Conservation (phyloP, 345 rosid genomes). For the Eucalyptus rudis region DNA sequence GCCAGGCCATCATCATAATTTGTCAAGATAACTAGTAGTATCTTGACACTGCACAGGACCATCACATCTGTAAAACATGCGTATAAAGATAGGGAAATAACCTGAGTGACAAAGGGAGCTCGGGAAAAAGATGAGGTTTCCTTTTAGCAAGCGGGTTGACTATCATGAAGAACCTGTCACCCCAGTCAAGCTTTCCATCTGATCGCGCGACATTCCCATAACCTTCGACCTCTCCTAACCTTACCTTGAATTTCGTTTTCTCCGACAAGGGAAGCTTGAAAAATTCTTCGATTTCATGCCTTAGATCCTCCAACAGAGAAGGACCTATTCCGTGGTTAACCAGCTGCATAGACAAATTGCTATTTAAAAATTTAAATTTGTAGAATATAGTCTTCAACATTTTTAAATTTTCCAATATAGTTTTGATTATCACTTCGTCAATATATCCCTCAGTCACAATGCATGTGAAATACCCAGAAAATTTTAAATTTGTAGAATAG, state of each 20-base stretch:
- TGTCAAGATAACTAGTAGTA: not conserved
- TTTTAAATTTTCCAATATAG: not conserved
- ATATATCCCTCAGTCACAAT: not conserved
- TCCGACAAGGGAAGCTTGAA: not conserved
- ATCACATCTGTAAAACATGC: not conserved
- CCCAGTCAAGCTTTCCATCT: conserved; percentile 17
- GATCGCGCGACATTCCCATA: conserved; percentile 1
- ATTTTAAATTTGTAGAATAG: not conserved
- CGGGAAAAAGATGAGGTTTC: conserved; percentile 20
- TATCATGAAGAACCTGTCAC: conserved; percentile 10
- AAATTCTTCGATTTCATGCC: not conserved
- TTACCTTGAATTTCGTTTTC: not conserved
- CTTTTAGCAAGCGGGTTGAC: conserved; percentile 11
- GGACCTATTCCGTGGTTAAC: not conserved
- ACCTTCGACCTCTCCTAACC: not conserved
- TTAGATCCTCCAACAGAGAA: not conserved
- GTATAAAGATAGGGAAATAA: not conserved
- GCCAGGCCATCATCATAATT: not conserved
- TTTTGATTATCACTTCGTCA: not conserved
- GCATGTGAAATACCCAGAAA: not conserved
- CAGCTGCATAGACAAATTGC: not conserved
- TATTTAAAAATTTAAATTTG: not conserved
- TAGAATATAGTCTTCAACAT: not conserved
- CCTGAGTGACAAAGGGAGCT: conserved; percentile 28
- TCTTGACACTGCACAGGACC: not conserved